Evolutionary conservation across 2,329 filamentous ascomycete genomes (phyloP).

Genomic region (Colletotrichum endophyticum): DNA sequence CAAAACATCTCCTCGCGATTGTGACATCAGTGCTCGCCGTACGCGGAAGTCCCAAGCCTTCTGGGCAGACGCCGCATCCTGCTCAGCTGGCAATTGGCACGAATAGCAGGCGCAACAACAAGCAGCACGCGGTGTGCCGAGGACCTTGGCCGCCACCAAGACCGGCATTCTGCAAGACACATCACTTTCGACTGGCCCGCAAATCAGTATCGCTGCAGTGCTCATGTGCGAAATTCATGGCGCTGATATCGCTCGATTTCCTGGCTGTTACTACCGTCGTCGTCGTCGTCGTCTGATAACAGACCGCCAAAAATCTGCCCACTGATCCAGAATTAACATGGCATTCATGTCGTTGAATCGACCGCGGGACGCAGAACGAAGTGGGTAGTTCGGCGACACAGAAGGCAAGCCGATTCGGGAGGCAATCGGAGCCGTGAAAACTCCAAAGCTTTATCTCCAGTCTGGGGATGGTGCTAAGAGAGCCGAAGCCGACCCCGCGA

Average conservation of each 20-base stretch:
- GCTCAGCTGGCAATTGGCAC: not conserved
- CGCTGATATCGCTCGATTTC: not conserved
- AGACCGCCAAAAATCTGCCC: not conserved
- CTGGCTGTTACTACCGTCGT: not conserved
- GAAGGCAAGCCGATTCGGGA: not conserved
- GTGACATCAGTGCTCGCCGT: not conserved
- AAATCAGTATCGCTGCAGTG: not conserved
- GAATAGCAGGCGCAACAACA: not conserved
- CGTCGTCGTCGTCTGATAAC: not conserved
- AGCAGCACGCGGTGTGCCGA: not conserved
- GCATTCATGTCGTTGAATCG: not conserved
- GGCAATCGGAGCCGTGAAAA: not conserved
- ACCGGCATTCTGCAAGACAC: not conserved
- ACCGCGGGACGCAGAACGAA: not conserved
- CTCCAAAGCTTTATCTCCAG: not conserved
- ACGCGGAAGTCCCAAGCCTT: not conserved
- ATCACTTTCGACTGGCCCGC: not conserved
- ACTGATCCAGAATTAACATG: not conserved
- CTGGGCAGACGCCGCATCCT: not conserved
- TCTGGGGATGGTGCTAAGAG: conserved; percentile 3
- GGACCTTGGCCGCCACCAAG: conserved; percentile 1
- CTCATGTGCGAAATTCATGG: not conserved
- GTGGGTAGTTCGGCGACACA: not conserved
- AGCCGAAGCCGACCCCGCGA: conserved; percentile 9
- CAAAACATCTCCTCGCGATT: not conserved